Evolutionary conservation across 805 yeast species (phyloP), one percentile per base, ranked within the genome.

Genomic region (Kluyveromyces aestuarii): DNA sequence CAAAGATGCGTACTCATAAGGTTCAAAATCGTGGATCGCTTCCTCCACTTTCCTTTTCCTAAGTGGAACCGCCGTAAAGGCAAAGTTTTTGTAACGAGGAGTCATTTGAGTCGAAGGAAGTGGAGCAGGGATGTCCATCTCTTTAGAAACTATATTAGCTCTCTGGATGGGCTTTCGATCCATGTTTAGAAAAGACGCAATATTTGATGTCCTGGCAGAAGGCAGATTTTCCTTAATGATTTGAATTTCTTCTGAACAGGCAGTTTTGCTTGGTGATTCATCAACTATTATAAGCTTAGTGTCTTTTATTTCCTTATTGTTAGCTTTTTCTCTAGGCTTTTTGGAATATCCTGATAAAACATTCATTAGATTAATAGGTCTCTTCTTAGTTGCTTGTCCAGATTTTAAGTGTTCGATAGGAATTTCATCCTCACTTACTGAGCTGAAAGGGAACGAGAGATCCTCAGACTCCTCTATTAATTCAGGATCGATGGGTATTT

Each of bases 91-190:
- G 3, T 44, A 45, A 14, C 56, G 56, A 30, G 49, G 46, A 18
- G 54, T 45, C 30, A 52, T 42, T 40, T 57, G 60, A 3, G 33
- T 38, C 1, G 19, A 8, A 2, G 65, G 63, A 21, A 57, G 48
- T 2, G 67, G 64, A 1, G 61, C 43, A 10, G 45, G 51, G 9
- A 62, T 1, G 1, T 37, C 45, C 9, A 51, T 47, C 17, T 53
- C 47, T 40, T 57, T 58, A 2, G 64, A 59, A 6, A 55, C 45
- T 2, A 41, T 43, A 16, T 14, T 43, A 11, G n/a, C 40, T 25
- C 25, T 38, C 17, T 38, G 44, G 35, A 16, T 42, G 8, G 30
- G 8, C 27, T 47, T 47, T 6, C 45, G 19, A 10, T 43, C 45
- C 39, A 33, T 43, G 25, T 43, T 30, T 27, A 43, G 33, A 33